A percentile compares a stretch with the other conserved stretches of the same genome.
Evolutionary conservation across 169 alveolate genomes (phyloP).

Genomic region (Plasmodium inui): DNA sequence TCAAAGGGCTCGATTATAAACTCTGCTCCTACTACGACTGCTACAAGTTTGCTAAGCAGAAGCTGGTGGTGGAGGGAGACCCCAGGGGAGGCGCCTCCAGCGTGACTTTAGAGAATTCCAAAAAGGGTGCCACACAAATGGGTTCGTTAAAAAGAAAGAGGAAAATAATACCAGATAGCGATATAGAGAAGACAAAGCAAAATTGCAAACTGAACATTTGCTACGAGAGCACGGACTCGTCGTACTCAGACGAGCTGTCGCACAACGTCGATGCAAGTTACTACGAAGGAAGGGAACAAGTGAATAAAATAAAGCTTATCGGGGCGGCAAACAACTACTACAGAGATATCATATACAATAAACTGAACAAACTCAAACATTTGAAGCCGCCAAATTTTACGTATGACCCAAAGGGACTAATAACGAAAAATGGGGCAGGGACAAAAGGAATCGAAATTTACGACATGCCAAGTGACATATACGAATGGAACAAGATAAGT

Average conservation of each 20-base stretch:
- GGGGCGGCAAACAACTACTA: conserved; percentile 73
- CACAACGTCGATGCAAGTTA: conserved; percentile 63
- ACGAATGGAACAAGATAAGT: conserved; percentile 84
- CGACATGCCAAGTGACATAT: conserved; percentile 81
- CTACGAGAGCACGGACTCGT: conserved; percentile 59
- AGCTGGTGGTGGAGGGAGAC: conserved; percentile 13
- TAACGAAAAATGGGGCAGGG: conserved; percentile 85
- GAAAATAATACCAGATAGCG: neutral
- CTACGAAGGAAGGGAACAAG: conserved; percentile 71
- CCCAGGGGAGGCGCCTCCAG: neutral
- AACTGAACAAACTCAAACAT: conserved; percentile 45
- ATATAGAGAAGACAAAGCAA: neutral
- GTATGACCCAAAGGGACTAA: conserved; percentile 81
- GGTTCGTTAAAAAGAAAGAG: conserved; percentile 17
- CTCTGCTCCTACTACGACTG: conserved; percentile 59
- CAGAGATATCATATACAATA: conserved; percentile 45
- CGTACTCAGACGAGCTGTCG: conserved; percentile 48
- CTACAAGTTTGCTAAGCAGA: conserved; percentile 19
- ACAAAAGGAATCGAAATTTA: conserved; percentile 87
- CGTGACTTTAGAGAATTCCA: neutral
- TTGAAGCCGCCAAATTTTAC: conserved; percentile 82
- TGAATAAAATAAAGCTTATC: conserved; percentile 45
- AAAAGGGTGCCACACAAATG: neutral
- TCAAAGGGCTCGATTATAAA: conserved; percentile 33
- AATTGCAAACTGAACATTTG: neutral